These are phyloP conservation scores for Kitagawia praeruptora DNA, from an alignment of 129 eudicot species.

Conservation along the genomic window DNA sequence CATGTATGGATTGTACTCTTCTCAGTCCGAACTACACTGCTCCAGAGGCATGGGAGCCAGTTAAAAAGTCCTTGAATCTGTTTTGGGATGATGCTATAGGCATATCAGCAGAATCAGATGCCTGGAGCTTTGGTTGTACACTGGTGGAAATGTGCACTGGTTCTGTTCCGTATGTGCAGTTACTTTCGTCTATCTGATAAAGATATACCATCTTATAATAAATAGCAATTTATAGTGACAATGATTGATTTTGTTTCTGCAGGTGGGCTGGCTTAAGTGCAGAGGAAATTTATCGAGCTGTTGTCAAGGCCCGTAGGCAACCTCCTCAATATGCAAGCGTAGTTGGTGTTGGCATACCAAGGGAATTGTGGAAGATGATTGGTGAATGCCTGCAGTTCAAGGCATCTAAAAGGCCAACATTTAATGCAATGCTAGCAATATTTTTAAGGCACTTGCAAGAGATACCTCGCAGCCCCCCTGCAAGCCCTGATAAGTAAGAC, in stretches of 20 bases:
- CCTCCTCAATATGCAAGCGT: conserved; percentile 99
- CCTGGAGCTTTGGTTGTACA: conserved; percentile 99
- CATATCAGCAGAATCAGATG: conserved; percentile 94
- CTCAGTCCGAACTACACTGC: conserved; percentile 94
- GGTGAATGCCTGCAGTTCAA: conserved; percentile 93
- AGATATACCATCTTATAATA: neutral
- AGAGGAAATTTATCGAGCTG: conserved; percentile 84
- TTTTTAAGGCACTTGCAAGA: conserved; percentile 89
- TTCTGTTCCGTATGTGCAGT: conserved; percentile 73
- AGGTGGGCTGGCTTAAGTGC: conserved; percentile 96
- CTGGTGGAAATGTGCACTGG: conserved; percentile 99
- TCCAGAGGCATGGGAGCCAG: conserved; percentile 99
- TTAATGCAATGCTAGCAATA: conserved; percentile 78
- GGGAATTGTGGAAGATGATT: conserved; percentile 97
- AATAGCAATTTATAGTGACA: neutral
- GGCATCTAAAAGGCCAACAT: conserved; percentile 81
- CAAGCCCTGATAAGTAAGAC: conserved; percentile 88
- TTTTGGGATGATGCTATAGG: conserved; percentile 97
- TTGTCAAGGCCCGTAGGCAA: conserved; percentile 59
- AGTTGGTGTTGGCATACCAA: conserved; percentile 96
- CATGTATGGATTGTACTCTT: conserved; percentile 99
- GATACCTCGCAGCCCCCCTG: conserved; percentile 89
- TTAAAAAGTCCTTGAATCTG: conserved; percentile 57
- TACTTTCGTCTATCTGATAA: neutral
- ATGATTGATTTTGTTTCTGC: conserved; percentile 16